Base-by-base conservation (phyloP, 2,329 filamentous ascomycete genomes). In the Calonectria honghensis region DNA sequence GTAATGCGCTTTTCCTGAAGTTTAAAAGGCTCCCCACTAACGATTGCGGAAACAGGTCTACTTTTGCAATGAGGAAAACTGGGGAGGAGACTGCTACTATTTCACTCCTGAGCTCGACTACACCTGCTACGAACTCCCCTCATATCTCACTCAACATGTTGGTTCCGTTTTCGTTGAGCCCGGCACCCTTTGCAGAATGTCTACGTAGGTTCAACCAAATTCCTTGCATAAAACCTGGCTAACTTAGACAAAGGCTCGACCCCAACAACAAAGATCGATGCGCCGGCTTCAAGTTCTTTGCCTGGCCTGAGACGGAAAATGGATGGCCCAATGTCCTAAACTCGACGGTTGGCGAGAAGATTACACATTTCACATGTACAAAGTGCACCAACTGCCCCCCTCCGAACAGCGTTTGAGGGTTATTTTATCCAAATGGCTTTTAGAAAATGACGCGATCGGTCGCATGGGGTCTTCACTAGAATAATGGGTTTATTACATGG, bases 321-420 rank as follows among this genome's bases (percentile, higher is more conserved):
- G 80, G 80, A 41, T 81, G 77, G 72, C 41, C 70, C 18, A 76
- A 79, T 7, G 76, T 79, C 9, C 74, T 81, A n/a, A 76, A 77
- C 16, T 74, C 75, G 37, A 70, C 68, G 4, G 32, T 70, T 16
- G 48, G 80, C 73, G 6, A 48, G 59, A 45, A 68, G 39, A 77
- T 75, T n/a, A 81, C 80, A n/a, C 77, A 81, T 41, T 81, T 81
- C 57, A 81, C 78, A 1, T 81, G 80, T 54, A 70, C 80, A 10
- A 52, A 72, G 54, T 81, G 80, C 39, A 79, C 77, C 10, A 81
- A 79, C 20, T 81, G 80, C 14, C 65, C 74, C n/a, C 65, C 74
- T 24, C 66, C 65, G 20, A 67, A 72, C 45, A 39, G 67, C 20
- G 74, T 70, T 52, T 51, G 32, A 41, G 14, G 52, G 31, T 27